phyloP scores from a whole-genome alignment of 2,329 filamentous ascomycete species.

The Pyrenochaeta sp. region DNA sequence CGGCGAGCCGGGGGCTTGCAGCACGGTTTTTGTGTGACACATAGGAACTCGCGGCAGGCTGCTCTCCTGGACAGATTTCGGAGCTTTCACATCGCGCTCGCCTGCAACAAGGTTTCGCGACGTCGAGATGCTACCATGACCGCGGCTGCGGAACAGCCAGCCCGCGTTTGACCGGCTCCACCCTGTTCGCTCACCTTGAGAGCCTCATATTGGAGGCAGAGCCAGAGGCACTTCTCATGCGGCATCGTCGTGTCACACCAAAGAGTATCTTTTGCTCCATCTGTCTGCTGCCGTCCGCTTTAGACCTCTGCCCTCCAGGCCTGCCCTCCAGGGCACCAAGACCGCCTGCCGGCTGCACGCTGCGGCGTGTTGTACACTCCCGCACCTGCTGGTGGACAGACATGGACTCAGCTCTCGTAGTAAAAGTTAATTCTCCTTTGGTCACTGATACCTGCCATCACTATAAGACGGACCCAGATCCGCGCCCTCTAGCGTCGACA shows the following conservation, averaged over 20 bases:
- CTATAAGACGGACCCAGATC: constrained; percentile 48
- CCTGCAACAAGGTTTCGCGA: constrained; percentile 47
- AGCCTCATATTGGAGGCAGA: constrained; percentile 30
- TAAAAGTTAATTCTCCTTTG: constrained; percentile 33
- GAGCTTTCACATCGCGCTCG: constrained; percentile 32
- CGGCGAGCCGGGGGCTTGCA: constrained; percentile 22
- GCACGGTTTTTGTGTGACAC: constrained; percentile 40
- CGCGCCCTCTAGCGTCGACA: constrained; percentile 39
- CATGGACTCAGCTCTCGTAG: constrained; percentile 30
- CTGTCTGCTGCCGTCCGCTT: constrained; percentile 42
- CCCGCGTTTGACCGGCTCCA: constrained; percentile 51
- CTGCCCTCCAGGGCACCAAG: constrained; percentile 18
- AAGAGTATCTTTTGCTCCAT: constrained; percentile 47
- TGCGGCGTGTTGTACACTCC: constrained; percentile 38
- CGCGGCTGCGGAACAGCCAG: constrained; percentile 54
- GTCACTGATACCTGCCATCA: constrained; percentile 25
- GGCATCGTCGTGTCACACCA: constrained; percentile 40
- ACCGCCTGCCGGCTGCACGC: constrained; percentile 36
- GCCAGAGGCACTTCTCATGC: constrained; percentile 36
- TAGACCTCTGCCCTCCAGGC: constrained; percentile 27
- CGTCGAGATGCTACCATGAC: constrained; percentile 52
- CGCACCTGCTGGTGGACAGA: constrained; percentile 29
- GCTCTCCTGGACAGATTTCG: constrained; percentile 29
- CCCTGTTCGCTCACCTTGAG: constrained; percentile 37
- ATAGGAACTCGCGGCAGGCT: constrained; percentile 29